phyloP scores from a whole-genome alignment of 1,284 basidiomycete species.

The Chalciporus sp. region DNA sequence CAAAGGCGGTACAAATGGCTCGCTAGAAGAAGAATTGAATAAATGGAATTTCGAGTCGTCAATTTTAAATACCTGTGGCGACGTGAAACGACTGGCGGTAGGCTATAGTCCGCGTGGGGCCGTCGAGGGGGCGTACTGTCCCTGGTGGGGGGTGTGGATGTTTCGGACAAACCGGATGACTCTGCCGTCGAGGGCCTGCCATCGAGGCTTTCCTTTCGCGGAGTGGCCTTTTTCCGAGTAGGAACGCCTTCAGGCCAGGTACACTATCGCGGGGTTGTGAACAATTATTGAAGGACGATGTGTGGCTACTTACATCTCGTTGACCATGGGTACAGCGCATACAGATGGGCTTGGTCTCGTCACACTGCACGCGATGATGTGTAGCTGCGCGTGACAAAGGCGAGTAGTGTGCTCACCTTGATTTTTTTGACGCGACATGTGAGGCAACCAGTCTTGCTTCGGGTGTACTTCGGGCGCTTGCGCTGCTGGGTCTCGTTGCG shows the following conservation, averaged over 20 bases:
- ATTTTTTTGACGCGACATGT: constrained; percentile 87
- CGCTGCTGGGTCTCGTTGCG: constrained; percentile 58
- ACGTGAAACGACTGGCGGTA: constrained; percentile 53
- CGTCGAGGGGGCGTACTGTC: constrained; percentile 60
- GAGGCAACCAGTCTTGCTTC: constrained; percentile 83
- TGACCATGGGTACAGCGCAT: constrained; percentile 79
- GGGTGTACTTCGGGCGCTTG: constrained; percentile 84
- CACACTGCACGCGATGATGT: constrained; percentile 55
- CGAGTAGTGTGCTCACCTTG: constrained; percentile 54
- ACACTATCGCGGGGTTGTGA: constrained; percentile 50
- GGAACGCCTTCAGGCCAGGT: constrained; percentile 79
- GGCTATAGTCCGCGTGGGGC: constrained; percentile 48
- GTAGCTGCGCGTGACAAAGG: constrained; percentile 9
- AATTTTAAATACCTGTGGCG: constrained; percentile 50
- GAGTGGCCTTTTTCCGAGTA: constrained; percentile 54
- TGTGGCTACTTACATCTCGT: constrained; percentile 55
- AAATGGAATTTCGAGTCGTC: neutral
- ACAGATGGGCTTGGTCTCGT: constrained; percentile 80
- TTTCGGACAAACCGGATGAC: constrained; percentile 61
- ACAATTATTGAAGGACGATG: constrained; percentile 11
- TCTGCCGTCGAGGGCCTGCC: constrained; percentile 64
- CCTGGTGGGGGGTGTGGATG: constrained; percentile 65
- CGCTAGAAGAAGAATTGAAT: constrained; percentile 16
- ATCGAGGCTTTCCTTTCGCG: constrained; percentile 52
- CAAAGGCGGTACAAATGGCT: constrained; percentile 40